Base-by-base conservation (phyloP, 805 yeast genomes). In the Yamadazyma olivae region DNA sequence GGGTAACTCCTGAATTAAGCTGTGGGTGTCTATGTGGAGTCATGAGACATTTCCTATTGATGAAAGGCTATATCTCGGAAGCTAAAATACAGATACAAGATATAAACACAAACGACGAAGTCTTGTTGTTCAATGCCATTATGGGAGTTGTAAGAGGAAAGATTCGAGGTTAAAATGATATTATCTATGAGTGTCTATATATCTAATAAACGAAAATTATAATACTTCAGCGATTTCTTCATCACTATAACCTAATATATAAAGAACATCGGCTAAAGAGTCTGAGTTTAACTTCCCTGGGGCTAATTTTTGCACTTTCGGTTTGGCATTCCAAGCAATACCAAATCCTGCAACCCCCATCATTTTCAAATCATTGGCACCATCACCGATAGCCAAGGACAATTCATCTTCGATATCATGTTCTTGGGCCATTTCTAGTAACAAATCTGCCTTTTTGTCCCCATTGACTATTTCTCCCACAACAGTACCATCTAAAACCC, bases 241-340 rank as follows among this genome's bases (percentile, higher is more conserved):
- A 41, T 81, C 84, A 23, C 64, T 60, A 54, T 74, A 83, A 6
- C 97, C 97, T 56, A 91, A 61, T 14, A 91, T 79, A 61, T 87
- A 90, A 50, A 88, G 70, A 2, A 84, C 71, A 57, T 91, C 96
- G 42, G 68, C 67, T 56, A 93, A 71, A 4, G 83, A 70, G n/a
- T 71, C 65, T 0, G 91, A 70, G 56, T 93, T 93, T 44, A 93
- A 68, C 41, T 84, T 73, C 28, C 86, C 71, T 14, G 96, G 96
- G 0, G 99, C 98, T 46, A 69, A 65, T 39, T 62, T 56, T 58
- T 89, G 97, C 2, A 93, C 99, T 45, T 73, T 80, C 16, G 98
- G 97, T 57, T 93, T 93, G 15, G 98, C 99, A 56, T 88, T 85
- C 95, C 96, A 93, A 0, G 99, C 99, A 36, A 93, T 71, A 15